Evolutionary conservation across 75 land plant species (phyloP), one percentile per base, ranked within the genome.

Genomic region (Larix kaempferi): DNA sequence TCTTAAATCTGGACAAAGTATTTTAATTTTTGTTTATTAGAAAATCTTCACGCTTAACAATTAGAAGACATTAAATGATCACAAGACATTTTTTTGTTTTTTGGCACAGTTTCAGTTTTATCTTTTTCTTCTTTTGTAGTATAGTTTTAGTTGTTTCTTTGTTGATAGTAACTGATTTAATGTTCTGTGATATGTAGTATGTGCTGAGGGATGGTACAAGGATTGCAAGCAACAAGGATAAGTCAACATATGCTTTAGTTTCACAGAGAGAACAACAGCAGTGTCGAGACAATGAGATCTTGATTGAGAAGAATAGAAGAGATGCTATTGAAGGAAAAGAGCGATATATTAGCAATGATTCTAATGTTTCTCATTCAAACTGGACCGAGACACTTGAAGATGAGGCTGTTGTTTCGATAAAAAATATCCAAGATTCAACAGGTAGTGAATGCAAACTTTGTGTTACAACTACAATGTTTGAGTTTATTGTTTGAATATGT

Each of bases 161-260:
- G 49, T 44, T 6, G 6, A 44, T 44, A 44, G 49, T 44, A 44
- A 44, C 49, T 44, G 7, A 44, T 44, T 44, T 19, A 33, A 23
- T 22, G 23, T 22, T 73, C 22, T 73, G 75, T 55, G 3, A 44
- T 62, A 7, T 80, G 69, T 87, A 88, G 90, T 91, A 91, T 84
- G 88, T 91, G 22, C 56, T 82, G 27, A 80, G 84, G 73, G 87
- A 81, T 10, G 29, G 71, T 80, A 22, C 69, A 39, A 90, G 80
- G 49, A 78, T 19, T 74, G 56, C 74, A 12, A 60, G 84, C 62
- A 71, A 71, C 22, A 90, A 91, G 80, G 93, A 91, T 6, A 91
- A 81, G 64, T 66, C 88, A 69, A 77, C 80, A 17, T 62, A 73
- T 74, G 79, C 82, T 56, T 62, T 88, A 73, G 82, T 81, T 59